A percentile compares a stretch with the other conserved stretches of the same genome.
Conservation (phyloP, 1,139 yeast genomes). For the Blastobotrys buckinghamii region DNA sequence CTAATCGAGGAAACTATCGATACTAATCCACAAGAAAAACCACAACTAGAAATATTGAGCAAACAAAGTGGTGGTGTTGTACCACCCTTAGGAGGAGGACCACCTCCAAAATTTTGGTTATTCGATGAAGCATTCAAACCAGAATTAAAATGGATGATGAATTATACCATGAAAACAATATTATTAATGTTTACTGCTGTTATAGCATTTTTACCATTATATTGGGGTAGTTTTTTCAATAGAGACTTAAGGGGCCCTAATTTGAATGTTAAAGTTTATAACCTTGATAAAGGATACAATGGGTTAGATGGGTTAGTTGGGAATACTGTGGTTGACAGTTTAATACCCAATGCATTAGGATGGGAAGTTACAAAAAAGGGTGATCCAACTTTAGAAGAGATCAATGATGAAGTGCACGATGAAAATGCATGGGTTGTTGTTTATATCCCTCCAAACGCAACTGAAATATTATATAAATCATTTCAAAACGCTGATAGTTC, state of each 20-base stretch:
- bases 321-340: conserved; percentile 30
- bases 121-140: background rate
- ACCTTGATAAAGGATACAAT: conserved; percentile 36
- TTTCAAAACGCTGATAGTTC: conserved; percentile 12
- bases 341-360: conserved; percentile 22
- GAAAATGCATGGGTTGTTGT: conserved; percentile 25
- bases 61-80: too few species aligned
- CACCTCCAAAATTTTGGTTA: background rate
- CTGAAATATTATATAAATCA: conserved; percentile 18
- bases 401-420: conserved; percentile 17
- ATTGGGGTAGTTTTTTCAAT: conserved; percentile 54
- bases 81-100: too few species aligned
- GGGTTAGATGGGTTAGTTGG: conserved; percentile 31
- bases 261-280: conserved; percentile 43
- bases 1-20: background rate
- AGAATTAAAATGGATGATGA: conserved; percentile 1
- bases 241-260: conserved; percentile 39
- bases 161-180: background rate
- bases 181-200: conserved; percentile 9
- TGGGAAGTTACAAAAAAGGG: conserved; percentile 30
- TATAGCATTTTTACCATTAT: conserved; percentile 39
- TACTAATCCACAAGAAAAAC: background rate
- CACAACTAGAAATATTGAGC: too few species aligned
- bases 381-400: conserved; percentile 19
- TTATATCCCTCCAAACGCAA: conserved; percentile 21